phyloP scores from a whole-genome alignment of 495 filamentous ascomycete species.

The Aspergillus funiculosus region DNA sequence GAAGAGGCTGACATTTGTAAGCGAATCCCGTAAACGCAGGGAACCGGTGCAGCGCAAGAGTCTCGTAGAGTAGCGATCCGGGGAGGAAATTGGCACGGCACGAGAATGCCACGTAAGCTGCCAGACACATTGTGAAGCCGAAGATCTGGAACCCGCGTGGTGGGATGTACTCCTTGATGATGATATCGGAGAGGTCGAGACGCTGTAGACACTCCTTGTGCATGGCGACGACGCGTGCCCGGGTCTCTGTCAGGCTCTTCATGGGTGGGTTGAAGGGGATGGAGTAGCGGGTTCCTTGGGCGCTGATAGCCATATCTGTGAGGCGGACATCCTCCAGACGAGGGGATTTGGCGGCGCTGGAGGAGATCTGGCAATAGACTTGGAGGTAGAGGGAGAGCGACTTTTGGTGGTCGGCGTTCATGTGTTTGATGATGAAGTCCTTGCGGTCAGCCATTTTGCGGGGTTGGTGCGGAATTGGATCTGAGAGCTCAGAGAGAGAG shows the following conservation, averaged over 20 bases:
- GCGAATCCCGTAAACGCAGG: slow-evolving; percentile 48
- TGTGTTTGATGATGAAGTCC: slow-evolving; percentile 65
- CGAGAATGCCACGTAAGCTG: slow-evolving; percentile 40
- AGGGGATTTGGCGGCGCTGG: slow-evolving; percentile 43
- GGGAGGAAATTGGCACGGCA: slow-evolving; percentile 49
- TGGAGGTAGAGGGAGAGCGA: slow-evolving; percentile 63
- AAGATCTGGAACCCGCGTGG: slow-evolving; percentile 37
- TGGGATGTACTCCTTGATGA: slow-evolving; percentile 49
- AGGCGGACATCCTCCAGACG: slow-evolving; percentile 56
- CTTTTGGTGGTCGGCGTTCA: slow-evolving; percentile 70
- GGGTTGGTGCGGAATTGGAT: background rate
- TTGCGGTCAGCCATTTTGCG: slow-evolving; percentile 33
- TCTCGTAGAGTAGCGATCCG: slow-evolving; percentile 50
- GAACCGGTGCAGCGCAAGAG: slow-evolving; percentile 35
- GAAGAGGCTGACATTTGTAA: slow-evolving; percentile 40
- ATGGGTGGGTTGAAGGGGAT: slow-evolving; percentile 61
- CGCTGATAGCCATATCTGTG: slow-evolving; percentile 48
- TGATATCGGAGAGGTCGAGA: slow-evolving; percentile 51
- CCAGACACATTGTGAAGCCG: slow-evolving; percentile 41
- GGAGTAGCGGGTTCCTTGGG: slow-evolving; percentile 41
- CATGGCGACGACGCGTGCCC: slow-evolving; percentile 62
- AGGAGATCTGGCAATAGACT: slow-evolving; percentile 50
- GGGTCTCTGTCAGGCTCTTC: slow-evolving; percentile 52
- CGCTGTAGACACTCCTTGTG: slow-evolving; percentile 50
- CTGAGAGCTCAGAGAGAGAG: too few species aligned